Base-by-base conservation (phyloP, 352 stramenopile genomes). In the Phytophthora meadii region DNA sequence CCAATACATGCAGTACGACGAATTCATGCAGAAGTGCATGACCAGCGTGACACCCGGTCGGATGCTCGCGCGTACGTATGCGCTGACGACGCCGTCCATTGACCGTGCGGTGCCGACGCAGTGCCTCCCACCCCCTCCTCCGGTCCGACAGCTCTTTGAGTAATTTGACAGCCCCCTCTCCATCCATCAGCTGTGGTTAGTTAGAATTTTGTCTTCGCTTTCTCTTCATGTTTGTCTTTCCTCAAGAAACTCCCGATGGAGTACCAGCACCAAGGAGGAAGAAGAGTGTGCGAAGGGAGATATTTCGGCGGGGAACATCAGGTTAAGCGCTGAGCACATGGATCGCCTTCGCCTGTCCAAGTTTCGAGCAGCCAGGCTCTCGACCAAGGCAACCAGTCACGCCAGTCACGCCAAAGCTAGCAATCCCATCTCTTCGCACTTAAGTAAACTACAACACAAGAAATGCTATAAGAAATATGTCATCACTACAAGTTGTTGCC, bases 1-100 rank as follows among this genome's bases (percentile, higher is more conserved):
- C 25, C 69, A 78, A 45, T 81, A 81, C 55, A 81, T 81, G 69
- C 69, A 81, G 55, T 76, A 81, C 62, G 73, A 81, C 59, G 61
- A 72, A 48, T 78, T 76, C 49, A 74, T 79, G 58, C 73, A 81
- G 52, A 70, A 67, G 45, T 81, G 73, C 57, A 74, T 78, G 73
- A 40, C 61, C 27, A 68, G 50, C 19, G 73, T 81, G 37, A 50
- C 73, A 27, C 50, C 73, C 9, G 73, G 73, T 32, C 68, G 56
- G 54, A 71, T 60, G 45, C 61, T 81, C 39, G 73, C 73, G 48
- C 61, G 69, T 9, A 81, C 65, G 10, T 81, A 76, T 47, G 73
- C 72, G 57, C 48, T 81, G 17, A 81, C 65, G 2, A 57, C 42
- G 46, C 66, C 61, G 19, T 68, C 63, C 9, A 69, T 70, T 52